phyloP scores from a whole-genome alignment of 306 rosid genomes.

The Lagenaria siceraria region DNA sequence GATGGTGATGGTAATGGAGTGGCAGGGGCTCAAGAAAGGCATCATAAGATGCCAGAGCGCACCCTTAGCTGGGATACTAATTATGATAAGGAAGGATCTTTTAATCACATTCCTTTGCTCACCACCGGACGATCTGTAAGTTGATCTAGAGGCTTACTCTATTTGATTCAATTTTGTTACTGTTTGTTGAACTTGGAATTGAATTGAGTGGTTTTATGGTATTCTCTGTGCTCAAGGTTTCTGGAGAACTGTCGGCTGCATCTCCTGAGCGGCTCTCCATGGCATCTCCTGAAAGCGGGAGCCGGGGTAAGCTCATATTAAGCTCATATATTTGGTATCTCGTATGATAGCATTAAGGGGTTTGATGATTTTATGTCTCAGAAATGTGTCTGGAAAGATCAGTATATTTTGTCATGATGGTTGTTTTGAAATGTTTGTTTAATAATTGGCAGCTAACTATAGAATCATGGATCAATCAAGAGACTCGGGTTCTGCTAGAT shows the following conservation, averaged over 20 bases:
- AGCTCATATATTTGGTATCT: not conserved
- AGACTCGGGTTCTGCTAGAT: conserved; percentile 45
- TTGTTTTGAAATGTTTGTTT: not conserved
- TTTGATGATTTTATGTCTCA: not conserved
- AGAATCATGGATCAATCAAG: conserved; percentile 59
- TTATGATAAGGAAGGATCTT: conserved; percentile 77
- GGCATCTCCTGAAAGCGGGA: conserved; percentile 85
- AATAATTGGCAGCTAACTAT: conserved; percentile 52
- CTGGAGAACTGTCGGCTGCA: conserved; percentile 96
- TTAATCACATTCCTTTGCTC: conserved; percentile 55
- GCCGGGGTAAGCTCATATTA: conserved; percentile 22
- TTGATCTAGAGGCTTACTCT: conserved; percentile 34
- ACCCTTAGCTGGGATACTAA: conserved; percentile 80
- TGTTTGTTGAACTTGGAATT: not conserved
- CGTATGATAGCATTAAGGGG: not conserved
- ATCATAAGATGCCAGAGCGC: conserved; percentile 78
- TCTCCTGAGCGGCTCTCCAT: conserved; percentile 84
- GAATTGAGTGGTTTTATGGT: not conserved
- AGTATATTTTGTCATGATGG: not conserved
- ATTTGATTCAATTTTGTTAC: conserved; percentile 4
- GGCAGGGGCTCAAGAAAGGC: conserved; percentile 52
- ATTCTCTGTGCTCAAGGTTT: conserved; percentile 33
- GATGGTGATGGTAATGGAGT: conserved; percentile 46
- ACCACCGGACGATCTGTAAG: conserved; percentile 39
- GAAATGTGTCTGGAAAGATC: not conserved